Evolutionary conservation across 1,139 yeast species (phyloP).

Genomic region (Pichia sp.): DNA sequence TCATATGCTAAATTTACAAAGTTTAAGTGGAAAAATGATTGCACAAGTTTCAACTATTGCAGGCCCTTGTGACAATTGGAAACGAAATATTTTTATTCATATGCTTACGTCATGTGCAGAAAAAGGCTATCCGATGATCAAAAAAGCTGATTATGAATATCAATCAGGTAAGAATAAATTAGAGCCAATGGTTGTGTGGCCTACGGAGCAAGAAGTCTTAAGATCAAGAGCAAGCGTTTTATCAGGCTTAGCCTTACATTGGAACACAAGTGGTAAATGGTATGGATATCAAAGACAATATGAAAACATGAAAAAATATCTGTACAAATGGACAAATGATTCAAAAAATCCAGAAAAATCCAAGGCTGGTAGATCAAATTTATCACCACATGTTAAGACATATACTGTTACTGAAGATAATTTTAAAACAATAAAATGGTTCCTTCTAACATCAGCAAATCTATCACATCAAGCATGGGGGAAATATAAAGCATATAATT

Average conservation of each 20-base stretch:
- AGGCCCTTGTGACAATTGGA: conserved; percentile 39
- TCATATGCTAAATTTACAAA: conserved; percentile 29
- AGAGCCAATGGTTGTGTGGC: conserved; percentile 46
- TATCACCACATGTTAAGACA: conserved; percentile 42
- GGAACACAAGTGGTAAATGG: conserved; percentile 31
- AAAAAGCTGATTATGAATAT: conserved; percentile 25
- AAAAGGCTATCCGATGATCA: conserved; percentile 22
- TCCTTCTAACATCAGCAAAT: conserved; percentile 63
- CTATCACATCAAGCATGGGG: conserved; percentile 72
- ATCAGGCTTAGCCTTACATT: conserved; percentile 54
- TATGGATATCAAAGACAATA: conserved; percentile 26
- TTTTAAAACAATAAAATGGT: conserved; percentile 52
- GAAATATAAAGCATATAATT: conserved; percentile 29
- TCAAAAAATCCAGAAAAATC: conserved; percentile 10
- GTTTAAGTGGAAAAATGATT: conserved; percentile 33
- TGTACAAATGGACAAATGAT: conserved; percentile 24
- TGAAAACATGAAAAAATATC: conserved; percentile 16
- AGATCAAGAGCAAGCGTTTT: conserved; percentile 29
- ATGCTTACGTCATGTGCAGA: conserved; percentile 38
- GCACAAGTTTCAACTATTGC: conserved; percentile 61
- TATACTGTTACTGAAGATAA: conserved; percentile 42
- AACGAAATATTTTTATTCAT: conserved; percentile 49
- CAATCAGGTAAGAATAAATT: conserved; percentile 30
- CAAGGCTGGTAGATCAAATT: conserved; percentile 29
- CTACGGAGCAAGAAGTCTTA: conserved; percentile 46